Base-by-base conservation (phyloP, 768 basidiomycete genomes). In the Mycena albidolilacea region DNA sequence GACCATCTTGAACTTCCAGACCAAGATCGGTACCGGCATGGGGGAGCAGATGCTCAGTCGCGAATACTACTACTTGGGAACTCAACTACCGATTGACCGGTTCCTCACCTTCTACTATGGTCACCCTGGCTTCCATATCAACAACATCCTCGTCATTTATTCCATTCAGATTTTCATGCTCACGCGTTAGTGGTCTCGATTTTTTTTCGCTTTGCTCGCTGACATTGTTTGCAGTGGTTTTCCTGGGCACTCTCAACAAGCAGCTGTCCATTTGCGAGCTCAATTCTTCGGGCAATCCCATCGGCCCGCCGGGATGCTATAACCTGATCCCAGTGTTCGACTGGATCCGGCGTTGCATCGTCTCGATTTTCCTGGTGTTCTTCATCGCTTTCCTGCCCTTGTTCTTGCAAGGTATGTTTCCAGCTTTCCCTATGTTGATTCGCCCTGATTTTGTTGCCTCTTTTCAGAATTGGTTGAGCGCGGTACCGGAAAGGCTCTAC, bases 41-140 rank as follows among this genome's bases (percentile, higher is more conserved):
- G 98, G 98, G 78, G 98, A 99, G 83, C 98, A 99, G 80, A 97
- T 99, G 97, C 92, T 99, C 77, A 98, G 97, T 84, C 92, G 98
- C 77, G 98, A 99, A 84, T 99, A 99, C 82, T 99, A 99, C 83
- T 99, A 99, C 82, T 88, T 99, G 59, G 98, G 98, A 64, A 99
- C 98, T 10, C 98, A 99, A 81, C 87, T 99, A 68, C 98, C 98
- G 43, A 91, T 99, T 78, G 98, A 99, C 81, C 94, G 98, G 35
- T 99, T 99, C 92, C 87, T 99, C 78, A 99, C 97, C 23, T 99
- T 99, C 89, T 99, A 99, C 86, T 99, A 99, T 78, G 97, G 95
- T 67, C 98, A 99, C 84, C 97, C 98, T 68, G 98, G 96, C 79
- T 99, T 99, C 93, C 98, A 99, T 82, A 91, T 99, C 87, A 99